Base-by-base conservation (phyloP, 1,284 basidiomycete genomes). In the Hypsizygus ulmarius region DNA sequence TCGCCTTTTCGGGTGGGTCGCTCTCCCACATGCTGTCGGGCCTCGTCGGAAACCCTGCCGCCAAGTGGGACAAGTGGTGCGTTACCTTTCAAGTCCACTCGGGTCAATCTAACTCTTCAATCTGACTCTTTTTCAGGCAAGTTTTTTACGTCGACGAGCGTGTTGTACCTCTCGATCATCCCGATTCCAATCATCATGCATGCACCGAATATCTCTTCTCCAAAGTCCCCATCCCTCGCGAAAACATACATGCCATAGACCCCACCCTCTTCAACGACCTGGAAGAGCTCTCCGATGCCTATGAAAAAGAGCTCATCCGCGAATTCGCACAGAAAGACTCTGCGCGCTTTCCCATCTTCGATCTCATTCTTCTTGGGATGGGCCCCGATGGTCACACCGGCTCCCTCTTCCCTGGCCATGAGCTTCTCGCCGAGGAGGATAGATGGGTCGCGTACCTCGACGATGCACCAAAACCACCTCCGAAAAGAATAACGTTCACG, bases 141-240 rank as follows among this genome's bases (percentile, higher is more conserved):
- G 84, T 99, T 61, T 99, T 90, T 74, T 99, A 98, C 67, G 93
- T 87, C 44, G 97, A 99, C 68, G 97, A 99, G 74, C 90, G 97
- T 47, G 84, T 88, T 48, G 97, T 99, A 10, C 93, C 94, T 0
- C 84, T 98, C 61, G 86, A 95, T 71, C 79, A 97, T 64, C 78
- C 85, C 45, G 95, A 98, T 65, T 94, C 91, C 34, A 99, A 99
- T 71, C 94, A 96, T 72, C 64, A 69, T 8, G 80, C 93, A 43
- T 93, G 89, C 74, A 72, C 73, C 36, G 75, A 84, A 52, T 78
- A 83, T 53, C 82, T 99, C 62, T 94, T 92, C 69, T 81, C 81
- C 59, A 86, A 93, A 61, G 88, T 95, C 16, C 84, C 90, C 55
- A 89, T 97, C 63, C 87, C 90, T 2, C 55, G 61, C 34, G 68